A percentile compares a stretch with the other conserved stretches of the same genome.
Evolutionary conservation across 495 filamentous ascomycete species (phyloP).

Genomic region (Alectoria sarmentosa): DNA sequence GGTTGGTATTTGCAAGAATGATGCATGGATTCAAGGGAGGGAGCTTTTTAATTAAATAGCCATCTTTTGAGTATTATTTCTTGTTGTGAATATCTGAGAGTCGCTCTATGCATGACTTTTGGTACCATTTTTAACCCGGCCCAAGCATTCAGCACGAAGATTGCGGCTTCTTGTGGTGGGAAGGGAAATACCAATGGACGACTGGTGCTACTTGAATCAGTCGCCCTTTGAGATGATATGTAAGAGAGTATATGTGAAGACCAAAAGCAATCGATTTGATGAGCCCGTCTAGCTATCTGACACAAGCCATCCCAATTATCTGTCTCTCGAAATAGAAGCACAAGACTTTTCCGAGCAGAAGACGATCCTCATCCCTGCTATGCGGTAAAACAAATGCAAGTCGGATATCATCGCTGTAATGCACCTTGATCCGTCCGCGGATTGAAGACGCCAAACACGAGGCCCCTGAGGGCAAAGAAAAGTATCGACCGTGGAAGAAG

Average conservation of each 20-base stretch:
- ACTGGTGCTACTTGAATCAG: too few relatives aligned
- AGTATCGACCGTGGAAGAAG: conserved; percentile 24
- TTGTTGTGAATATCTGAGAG: too few relatives aligned
- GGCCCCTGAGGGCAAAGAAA: conserved; percentile 11
- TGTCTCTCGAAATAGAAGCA: not conserved
- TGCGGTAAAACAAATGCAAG: conserved; percentile 37
- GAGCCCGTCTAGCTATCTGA: not conserved
- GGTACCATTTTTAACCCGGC: too few relatives aligned
- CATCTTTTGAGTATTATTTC: too few relatives aligned
- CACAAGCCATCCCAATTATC: conserved; percentile 1
- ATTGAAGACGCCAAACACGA: not conserved
- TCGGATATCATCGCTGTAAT: conserved; percentile 39
- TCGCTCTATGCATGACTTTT: too few relatives aligned
- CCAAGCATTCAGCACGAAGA: too few relatives aligned
- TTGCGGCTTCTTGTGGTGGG: too few relatives aligned
- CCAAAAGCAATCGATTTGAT: not conserved
- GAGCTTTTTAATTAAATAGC: too few relatives aligned
- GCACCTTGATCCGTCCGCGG: conserved; percentile 8
- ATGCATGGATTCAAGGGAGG: too few relatives aligned
- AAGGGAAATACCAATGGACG: too few relatives aligned
- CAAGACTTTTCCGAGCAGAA: conserved; percentile 19
- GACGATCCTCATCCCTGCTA: conserved; percentile 39
- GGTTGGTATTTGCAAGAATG: too few relatives aligned
- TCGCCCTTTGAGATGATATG: too few relatives aligned
- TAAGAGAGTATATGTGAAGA: not conserved